phyloP scores from a whole-genome alignment of 306 rosid species.

The Urtica urens region DNA sequence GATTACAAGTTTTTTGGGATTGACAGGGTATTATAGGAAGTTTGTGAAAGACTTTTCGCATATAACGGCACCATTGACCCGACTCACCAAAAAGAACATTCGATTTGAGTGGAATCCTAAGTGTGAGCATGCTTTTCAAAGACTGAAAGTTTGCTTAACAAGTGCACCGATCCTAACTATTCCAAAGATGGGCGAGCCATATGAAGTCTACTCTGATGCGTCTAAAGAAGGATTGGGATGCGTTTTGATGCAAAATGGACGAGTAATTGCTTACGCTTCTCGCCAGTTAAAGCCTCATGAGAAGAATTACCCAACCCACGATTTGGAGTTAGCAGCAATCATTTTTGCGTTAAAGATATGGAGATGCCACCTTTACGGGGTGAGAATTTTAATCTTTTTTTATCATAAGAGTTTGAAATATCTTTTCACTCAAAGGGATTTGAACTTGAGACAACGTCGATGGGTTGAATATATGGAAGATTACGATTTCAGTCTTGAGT shows the following conservation, averaged over 20 bases:
- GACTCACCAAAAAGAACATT: too few species aligned
- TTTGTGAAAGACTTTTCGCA: too few species aligned
- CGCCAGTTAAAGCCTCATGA: neutral
- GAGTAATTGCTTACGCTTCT: neutral
- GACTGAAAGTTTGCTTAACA: too few species aligned
- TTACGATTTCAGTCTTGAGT: neutral
- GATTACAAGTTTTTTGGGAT: too few species aligned
- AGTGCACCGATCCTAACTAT: too few species aligned
- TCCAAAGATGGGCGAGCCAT: neutral
- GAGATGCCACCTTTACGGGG: neutral
- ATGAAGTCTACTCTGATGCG: neutral
- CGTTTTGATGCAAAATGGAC: neutral
- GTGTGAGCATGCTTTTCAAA: too few species aligned
- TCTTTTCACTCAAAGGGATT: neutral
- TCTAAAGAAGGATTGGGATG: neutral
- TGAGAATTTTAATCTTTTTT: neutral
- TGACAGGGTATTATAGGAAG: too few species aligned
- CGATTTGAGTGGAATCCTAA: too few species aligned
- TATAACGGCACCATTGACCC: too few species aligned
- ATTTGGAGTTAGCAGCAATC: neutral
- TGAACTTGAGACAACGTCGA: neutral
- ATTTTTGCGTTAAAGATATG: neutral
- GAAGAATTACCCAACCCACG: too few species aligned
- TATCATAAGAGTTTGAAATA: neutral
- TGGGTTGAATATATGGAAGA: neutral